A percentile compares a stretch with the other conserved stretches of the same genome.
These are phyloP conservation scores for Berkeleyomyces basicola DNA, from an alignment of 2,329 filamentous ascomycete species.

Conservation along the genomic window DNA sequence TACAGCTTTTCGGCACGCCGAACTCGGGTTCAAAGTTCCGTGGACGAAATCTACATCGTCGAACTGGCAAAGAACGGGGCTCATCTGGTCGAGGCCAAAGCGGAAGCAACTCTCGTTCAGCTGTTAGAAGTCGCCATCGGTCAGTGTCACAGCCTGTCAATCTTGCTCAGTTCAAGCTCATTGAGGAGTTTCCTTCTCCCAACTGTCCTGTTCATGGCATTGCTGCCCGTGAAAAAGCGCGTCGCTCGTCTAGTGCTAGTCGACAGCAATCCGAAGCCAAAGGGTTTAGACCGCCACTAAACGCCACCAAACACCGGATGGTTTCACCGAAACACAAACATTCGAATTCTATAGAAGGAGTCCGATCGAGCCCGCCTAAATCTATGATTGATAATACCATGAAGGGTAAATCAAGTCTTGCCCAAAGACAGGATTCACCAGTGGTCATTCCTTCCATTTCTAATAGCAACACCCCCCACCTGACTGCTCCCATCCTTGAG, in stretches of 20 bases:
- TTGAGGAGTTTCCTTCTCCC: conserved; percentile 11
- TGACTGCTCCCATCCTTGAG: conserved; percentile 1
- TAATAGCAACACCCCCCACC: neutral
- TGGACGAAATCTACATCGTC: neutral
- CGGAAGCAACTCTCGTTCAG: neutral
- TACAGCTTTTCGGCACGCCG: neutral
- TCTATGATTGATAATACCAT: too few relatives aligned
- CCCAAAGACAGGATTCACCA: too few relatives aligned
- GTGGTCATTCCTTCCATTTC: neutral
- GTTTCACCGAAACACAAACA: too few relatives aligned
- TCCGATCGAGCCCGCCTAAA: too few relatives aligned
- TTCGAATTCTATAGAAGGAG: neutral
- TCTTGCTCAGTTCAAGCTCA: conserved; percentile 10
- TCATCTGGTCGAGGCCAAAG: neutral
- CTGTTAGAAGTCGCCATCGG: neutral
- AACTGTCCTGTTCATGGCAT: conserved; percentile 13
- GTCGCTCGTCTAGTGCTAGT: neutral
- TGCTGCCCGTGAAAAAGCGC: neutral
- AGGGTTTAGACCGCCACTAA: neutral
- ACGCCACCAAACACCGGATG: neutral
- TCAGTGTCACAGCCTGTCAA: conserved; percentile 2
- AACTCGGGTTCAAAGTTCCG: neutral
- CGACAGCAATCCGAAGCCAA: neutral
- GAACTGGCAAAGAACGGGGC: neutral
- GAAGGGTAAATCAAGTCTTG: too few relatives aligned